These are phyloP conservation scores for Phaeophleospora eucalypticola DNA, from an alignment of 2,329 filamentous ascomycete species.

Conservation along the genomic window DNA sequence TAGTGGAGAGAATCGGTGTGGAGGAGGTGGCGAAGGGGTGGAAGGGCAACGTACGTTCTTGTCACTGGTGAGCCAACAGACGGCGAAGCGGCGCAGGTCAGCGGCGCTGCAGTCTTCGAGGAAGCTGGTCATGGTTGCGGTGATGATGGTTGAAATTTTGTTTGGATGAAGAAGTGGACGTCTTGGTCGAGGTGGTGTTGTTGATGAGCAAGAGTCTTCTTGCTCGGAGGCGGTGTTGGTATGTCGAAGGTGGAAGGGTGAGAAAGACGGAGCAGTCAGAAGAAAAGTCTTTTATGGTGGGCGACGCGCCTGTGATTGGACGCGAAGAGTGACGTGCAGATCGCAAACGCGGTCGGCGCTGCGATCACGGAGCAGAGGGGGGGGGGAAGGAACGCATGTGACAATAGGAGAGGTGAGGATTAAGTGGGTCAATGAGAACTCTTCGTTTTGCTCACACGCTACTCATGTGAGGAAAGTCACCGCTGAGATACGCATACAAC, in stretches of 20 bases:
- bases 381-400: too few species aligned
- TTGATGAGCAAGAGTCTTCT: neutral
- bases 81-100: slow-evolving; percentile 20
- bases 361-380: too few species aligned
- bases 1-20: neutral
- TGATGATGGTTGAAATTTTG: slow-evolving; percentile 2
- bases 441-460: too few species aligned
- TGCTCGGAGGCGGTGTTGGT: neutral
- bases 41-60: neutral
- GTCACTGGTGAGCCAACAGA: slow-evolving; percentile 15
- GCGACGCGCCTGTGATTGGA: neutral
- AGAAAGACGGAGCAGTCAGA: neutral
- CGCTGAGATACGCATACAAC: too few species aligned
- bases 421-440: too few species aligned
- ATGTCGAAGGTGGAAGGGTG: neutral
- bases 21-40: neutral
- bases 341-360: too few species aligned
- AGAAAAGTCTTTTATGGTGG: neutral
- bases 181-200: neutral
- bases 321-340: neutral
- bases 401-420: too few species aligned
- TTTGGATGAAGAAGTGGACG: slow-evolving; percentile 5
- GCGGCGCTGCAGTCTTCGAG: slow-evolving; percentile 5
- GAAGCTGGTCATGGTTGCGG: slow-evolving; percentile 8
- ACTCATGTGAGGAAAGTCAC: too few species aligned